phyloP scores from a whole-genome alignment of 768 basidiomycete species.

The Amanita fuliginea region DNA sequence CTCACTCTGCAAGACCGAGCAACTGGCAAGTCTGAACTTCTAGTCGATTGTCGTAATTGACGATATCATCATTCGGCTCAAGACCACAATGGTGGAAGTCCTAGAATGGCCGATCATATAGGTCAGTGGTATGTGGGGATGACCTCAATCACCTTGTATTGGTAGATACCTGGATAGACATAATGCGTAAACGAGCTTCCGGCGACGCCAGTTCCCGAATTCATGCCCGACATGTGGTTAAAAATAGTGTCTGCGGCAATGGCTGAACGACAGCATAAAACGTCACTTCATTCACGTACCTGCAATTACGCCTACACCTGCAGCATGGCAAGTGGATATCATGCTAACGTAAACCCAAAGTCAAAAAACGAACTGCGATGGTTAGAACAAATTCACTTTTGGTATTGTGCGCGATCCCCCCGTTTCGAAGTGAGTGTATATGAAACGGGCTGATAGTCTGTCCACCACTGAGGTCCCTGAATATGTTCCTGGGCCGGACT shows the following conservation, averaged over 20 bases:
- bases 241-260: conserved; percentile 36
- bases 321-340: conserved; percentile 38
- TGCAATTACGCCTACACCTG: conserved; percentile 46
- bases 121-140: background rate
- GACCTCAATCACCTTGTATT: conserved; percentile 25
- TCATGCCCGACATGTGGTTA: conserved; percentile 53
- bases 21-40: conserved; percentile 54
- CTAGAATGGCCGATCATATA: background rate
- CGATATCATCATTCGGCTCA: conserved; percentile 39
- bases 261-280: background rate
- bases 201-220: conserved; percentile 34
- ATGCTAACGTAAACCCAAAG: conserved; percentile 19
- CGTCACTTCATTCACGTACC: conserved; percentile 18
- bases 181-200: conserved; percentile 46
- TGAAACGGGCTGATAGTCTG: conserved; percentile 62
- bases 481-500: conserved; percentile 51
- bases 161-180: conserved; percentile 37
- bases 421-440: conserved; percentile 58
- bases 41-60: conserved; percentile 36
- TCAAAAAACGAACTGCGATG: background rate
- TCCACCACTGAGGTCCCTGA: conserved; percentile 57
- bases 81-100: conserved; percentile 43
- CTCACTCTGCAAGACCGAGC: conserved; percentile 40
- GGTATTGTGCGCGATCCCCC: conserved; percentile 43
- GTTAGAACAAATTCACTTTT: conserved; percentile 15